Evolutionary conservation across 495 filamentous ascomycete species (phyloP).

Genomic region (Daldinia loculata): DNA sequence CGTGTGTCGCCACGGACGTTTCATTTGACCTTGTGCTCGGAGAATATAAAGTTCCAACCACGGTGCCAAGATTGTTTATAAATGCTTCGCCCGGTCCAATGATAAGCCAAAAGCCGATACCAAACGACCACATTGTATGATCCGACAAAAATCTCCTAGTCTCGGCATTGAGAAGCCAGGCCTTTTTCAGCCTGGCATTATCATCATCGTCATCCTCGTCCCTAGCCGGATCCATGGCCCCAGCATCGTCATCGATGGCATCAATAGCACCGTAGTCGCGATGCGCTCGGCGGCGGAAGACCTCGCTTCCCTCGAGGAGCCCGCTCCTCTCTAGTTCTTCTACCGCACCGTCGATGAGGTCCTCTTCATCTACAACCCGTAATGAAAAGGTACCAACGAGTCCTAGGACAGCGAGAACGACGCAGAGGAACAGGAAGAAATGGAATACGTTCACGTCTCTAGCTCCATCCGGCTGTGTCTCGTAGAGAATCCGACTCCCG

Average conservation of each 20-base stretch:
- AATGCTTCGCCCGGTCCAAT: slow-evolving; percentile 95
- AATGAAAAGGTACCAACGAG: slow-evolving; percentile 77
- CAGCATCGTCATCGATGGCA: slow-evolving; percentile 49
- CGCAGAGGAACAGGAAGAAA: slow-evolving; percentile 84
- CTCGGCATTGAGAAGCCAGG: slow-evolving; percentile 85
- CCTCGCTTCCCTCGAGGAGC: slow-evolving; percentile 67
- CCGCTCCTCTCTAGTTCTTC: slow-evolving; percentile 86
- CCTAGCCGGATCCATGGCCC: slow-evolving; percentile 47
- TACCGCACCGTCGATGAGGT: slow-evolving; percentile 85
- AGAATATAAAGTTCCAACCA: slow-evolving; percentile 85
- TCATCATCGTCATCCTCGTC: slow-evolving; percentile 59
- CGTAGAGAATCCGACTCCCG: slow-evolving; percentile 79
- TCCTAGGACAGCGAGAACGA: slow-evolving; percentile 72
- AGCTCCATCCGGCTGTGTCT: slow-evolving; percentile 65
- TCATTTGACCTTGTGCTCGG: slow-evolving; percentile 58
- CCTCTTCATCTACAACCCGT: slow-evolving; percentile 66
- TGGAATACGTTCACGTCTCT: slow-evolving; percentile 83
- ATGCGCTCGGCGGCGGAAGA: slow-evolving; percentile 49
- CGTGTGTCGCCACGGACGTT: slow-evolving; percentile 83
- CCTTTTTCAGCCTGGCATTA: slow-evolving; percentile 78
- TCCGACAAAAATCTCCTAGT: slow-evolving; percentile 84
- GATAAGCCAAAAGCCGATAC: slow-evolving; percentile 90
- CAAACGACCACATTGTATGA: slow-evolving; percentile 94
- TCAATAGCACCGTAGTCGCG: slow-evolving; percentile 52
- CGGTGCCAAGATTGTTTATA: slow-evolving; percentile 95